Conservation (phyloP, 2,329 filamentous ascomycete genomes). For the Monosporascus cannonballus region DNA sequence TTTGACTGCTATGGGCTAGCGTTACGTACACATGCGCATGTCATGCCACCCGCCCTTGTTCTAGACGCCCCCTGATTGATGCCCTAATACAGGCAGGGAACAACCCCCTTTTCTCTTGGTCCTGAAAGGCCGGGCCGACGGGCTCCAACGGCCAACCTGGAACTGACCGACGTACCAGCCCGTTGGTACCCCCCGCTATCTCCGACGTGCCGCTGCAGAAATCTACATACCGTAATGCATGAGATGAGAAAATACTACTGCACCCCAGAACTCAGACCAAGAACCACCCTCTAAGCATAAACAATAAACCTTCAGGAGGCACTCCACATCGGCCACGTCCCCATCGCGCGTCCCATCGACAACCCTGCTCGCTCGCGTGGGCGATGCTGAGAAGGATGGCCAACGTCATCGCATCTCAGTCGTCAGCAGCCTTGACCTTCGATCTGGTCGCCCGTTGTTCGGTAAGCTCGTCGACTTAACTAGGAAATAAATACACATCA, state of each 20-base stretch:
- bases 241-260: not conserved
- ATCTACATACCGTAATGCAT: too few species aligned
- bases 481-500: not conserved
- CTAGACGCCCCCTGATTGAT: too few species aligned
- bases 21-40: too few species aligned
- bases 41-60: too few species aligned
- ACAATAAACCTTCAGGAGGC: not conserved
- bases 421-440: conserved; percentile 66
- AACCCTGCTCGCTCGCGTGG: not conserved
- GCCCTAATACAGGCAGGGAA: too few species aligned
- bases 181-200: too few species aligned
- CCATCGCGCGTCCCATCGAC: not conserved
- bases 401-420: conserved; percentile 39
- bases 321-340: not conserved
- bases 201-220: too few species aligned
- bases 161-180: too few species aligned
- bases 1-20: too few species aligned
- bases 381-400: conserved; percentile 38
- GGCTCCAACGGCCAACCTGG: too few species aligned
- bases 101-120: too few species aligned
- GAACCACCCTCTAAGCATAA: not conserved
- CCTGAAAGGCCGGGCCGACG: too few species aligned
- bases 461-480: conserved; percentile 43
- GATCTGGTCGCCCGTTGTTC: conserved; percentile 75
- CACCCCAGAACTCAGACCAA: not conserved